Percentiles rank a stretch among this genome's conserved stretches.
These are phyloP conservation scores for Kokia cookei DNA, from an alignment of 441 rosid species.

Conservation along the genomic window DNA sequence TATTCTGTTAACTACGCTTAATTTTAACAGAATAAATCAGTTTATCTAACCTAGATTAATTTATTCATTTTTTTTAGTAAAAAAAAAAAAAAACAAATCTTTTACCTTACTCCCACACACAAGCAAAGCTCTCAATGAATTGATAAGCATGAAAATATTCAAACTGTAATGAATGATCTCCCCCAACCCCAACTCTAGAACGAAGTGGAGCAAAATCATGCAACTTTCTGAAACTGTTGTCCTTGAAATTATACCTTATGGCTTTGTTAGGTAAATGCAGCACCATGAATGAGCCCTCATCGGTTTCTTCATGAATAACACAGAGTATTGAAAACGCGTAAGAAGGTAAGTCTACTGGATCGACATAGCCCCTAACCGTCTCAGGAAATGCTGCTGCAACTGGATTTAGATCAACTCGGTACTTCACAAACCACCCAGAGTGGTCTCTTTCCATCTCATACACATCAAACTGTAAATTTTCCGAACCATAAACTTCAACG, in stretches of 20 bases:
- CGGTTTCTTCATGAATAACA: slow-evolving; percentile 19
- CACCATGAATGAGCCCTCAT: slow-evolving; percentile 29
- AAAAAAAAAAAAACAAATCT: no score
- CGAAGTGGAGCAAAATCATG: slow-evolving; percentile 13
- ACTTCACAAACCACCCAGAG: slow-evolving; percentile 39
- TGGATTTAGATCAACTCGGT: slow-evolving; percentile 30
- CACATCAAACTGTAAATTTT: slow-evolving; percentile 20
- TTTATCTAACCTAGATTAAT: no score
- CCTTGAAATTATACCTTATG: slow-evolving; percentile 22
- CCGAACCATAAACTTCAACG: slow-evolving; percentile 19
- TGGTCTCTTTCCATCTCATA: slow-evolving; percentile 35
- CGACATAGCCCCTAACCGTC: slow-evolving; percentile 19
- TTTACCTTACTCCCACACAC: slow-evolving; percentile 4
- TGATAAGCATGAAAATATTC: slow-evolving; percentile 2
- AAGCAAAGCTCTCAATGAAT: slow-evolving; percentile 17
- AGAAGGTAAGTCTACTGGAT: slow-evolving; percentile 11
- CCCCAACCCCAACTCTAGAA: neutral
- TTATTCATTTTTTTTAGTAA: no score
- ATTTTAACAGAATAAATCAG: no score
- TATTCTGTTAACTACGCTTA: no score
- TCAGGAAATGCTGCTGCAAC: slow-evolving; percentile 32
- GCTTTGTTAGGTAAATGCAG: slow-evolving; percentile 24
- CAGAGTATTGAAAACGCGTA: slow-evolving; percentile 8
- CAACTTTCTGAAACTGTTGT: slow-evolving; percentile 24
- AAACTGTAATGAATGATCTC: neutral